phyloP scores from a whole-genome alignment of 2,329 filamentous ascomycete genomes.

The Cercospora canescens region DNA sequence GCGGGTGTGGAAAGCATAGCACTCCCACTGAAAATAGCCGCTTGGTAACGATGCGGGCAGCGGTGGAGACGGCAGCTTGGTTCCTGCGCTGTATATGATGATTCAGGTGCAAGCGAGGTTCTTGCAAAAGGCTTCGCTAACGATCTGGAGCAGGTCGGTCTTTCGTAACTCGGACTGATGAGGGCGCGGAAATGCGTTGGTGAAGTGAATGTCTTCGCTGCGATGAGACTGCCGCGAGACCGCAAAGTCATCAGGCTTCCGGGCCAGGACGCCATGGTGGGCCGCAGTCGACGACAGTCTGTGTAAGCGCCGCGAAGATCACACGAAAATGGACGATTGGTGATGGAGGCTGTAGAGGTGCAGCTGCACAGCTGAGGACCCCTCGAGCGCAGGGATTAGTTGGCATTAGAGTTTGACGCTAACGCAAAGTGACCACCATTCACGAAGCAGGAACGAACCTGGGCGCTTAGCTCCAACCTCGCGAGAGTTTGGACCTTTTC shows the following conservation, averaged over 20 bases:
- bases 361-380: neutral
- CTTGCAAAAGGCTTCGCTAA: neutral
- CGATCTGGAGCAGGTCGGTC: neutral
- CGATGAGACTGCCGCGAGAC: neutral
- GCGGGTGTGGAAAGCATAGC: constrained; percentile 13
- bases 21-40: constrained; percentile 21
- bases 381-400: constrained; percentile 1
- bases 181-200: neutral
- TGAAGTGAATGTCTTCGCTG: neutral
- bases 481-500: neutral
- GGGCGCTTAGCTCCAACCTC: neutral
- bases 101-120: neutral
- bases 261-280: constrained; percentile 5
- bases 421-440: neutral
- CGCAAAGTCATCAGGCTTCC: constrained; percentile 13
- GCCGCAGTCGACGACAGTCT: neutral
- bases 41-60: constrained; percentile 9
- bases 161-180: neutral
- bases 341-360: constrained; percentile 8
- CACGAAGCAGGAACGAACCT: neutral
- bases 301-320: constrained; percentile 17
- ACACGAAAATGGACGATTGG: constrained; percentile 19
- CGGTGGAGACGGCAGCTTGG: neutral
- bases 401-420: neutral
- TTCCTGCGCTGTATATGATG: neutral